Base-by-base conservation (phyloP, 176 grass and related monocot species). In the Aegilops tauschii region DNA sequence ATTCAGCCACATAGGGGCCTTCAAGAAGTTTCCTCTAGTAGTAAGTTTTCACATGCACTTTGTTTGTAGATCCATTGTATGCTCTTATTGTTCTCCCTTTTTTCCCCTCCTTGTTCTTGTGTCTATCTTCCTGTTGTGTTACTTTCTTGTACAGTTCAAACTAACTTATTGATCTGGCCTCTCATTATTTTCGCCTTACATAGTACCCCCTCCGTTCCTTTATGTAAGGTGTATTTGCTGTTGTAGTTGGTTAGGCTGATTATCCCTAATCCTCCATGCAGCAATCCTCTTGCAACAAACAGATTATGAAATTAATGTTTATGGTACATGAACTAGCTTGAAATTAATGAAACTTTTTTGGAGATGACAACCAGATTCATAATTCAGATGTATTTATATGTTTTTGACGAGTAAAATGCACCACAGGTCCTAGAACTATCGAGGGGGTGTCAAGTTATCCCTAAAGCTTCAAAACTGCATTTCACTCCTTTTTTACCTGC, bases 1-100 rank as follows among this genome's bases (percentile, higher is more conserved):
- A 80, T 94, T 58, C 90, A 93, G 69, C 59, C 88, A 59, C 89
- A 73, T 54, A 89, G 90, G 74, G 87, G 73, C 23, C 86, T 86
- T 83, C 93, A 86, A 86, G 93, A 98, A 79, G 93, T 93, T 78
- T 94, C 96, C 61, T 96, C 97, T 82, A 98, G 94, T 75, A 90
- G 97, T 94, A 96, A 93, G 92, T 83, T 87, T 62, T 54, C 73
- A 17, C 47, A 50, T 82, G 61, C 79, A 45, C 42, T 27, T 52
- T 74, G 21, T 75, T 67, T 80, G 44, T 73, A 68, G 58, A 59
- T 42, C 35, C 44, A 82, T 3, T 39, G 9, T 79, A 54, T 72
- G 39, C 12, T 49, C 44, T 50, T 50, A 76, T 30, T 79, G 12
- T 47, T 84, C 50, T 27, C 64, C 34, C 42, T 82, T 78, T 73